Evolutionary conservation across 2,329 filamentous ascomycete species (phyloP).

Genomic region (Blastomyces percursus): DNA sequence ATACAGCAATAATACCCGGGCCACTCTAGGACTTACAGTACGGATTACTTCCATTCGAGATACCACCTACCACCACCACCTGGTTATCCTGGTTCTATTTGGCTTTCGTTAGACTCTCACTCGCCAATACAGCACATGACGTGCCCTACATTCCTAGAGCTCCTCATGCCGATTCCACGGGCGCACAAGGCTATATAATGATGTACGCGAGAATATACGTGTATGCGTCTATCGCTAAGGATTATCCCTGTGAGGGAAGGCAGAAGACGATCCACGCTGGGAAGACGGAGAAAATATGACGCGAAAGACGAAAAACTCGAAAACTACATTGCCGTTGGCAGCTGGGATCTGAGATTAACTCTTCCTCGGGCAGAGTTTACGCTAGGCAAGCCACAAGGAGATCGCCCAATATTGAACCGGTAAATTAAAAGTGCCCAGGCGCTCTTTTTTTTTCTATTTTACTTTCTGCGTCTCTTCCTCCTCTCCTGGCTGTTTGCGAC

Average conservation of each 20-base stretch:
- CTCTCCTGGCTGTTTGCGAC: slow-evolving; percentile 5
- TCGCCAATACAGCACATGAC: background rate
- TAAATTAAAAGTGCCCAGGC: background rate
- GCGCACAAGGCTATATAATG: background rate
- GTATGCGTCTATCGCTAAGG: background rate
- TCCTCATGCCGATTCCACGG: background rate
- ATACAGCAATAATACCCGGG: background rate
- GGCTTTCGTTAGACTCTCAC: background rate
- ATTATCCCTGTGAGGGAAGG: background rate
- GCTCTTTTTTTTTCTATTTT: background rate
- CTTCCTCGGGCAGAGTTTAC: background rate
- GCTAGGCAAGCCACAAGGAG: slow-evolving; percentile 4
- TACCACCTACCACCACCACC: background rate
- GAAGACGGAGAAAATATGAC: background rate
- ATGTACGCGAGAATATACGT: background rate
- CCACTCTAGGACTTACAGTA: background rate
- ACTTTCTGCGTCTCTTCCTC: background rate
- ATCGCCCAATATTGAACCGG: slow-evolving; percentile 5
- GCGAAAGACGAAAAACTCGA: background rate
- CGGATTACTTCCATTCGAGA: background rate
- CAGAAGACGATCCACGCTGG: background rate
- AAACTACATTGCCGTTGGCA: background rate
- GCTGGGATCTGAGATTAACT: background rate
- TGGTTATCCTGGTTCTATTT: background rate
- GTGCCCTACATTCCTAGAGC: background rate